Percentiles rank a stretch among this genome's conserved stretches.
These are phyloP conservation scores for Apodospora peruviana DNA, from an alignment of 495 filamentous ascomycete genomes.

Conservation along the genomic window DNA sequence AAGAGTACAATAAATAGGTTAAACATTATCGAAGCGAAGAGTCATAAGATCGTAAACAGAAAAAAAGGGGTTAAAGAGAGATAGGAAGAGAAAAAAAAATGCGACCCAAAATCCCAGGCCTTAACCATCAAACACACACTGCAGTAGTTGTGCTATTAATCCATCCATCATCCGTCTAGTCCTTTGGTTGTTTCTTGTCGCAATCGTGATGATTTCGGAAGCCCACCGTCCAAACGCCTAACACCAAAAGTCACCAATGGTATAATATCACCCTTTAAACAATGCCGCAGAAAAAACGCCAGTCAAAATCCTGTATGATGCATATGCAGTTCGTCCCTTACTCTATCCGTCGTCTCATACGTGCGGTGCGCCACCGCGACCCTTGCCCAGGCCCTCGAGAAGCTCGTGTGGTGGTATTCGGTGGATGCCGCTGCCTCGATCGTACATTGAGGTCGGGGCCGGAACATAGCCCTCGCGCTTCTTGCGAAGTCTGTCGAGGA, in stretches of 20 bases:
- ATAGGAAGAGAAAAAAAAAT: not conserved
- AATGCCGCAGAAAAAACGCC: slow-evolving; percentile 3
- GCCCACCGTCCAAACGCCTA: not conserved
- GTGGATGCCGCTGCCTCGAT: slow-evolving; percentile 69
- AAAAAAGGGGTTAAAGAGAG: not conserved
- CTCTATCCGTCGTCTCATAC: slow-evolving; percentile 22
- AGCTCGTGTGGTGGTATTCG: slow-evolving; percentile 78
- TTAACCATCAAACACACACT: not conserved
- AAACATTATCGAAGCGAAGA: not conserved
- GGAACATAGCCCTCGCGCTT: slow-evolving; percentile 81
- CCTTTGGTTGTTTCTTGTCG: not conserved
- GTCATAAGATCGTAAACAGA: not conserved
- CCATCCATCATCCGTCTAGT: not conserved
- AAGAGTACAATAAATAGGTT: too few species aligned
- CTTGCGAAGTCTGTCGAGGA: slow-evolving; percentile 78
- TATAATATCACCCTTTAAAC: not conserved
- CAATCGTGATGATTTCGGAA: not conserved
- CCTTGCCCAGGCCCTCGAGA: slow-evolving; percentile 48
- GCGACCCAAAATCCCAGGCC: not conserved
- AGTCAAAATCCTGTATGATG: not conserved
- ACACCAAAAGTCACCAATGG: not conserved
- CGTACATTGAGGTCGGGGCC: slow-evolving; percentile 67
- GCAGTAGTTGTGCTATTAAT: not conserved
- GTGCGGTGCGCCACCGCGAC: slow-evolving; percentile 33
- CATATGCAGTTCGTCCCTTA: not conserved